Conservation (phyloP, 768 basidiomycete genomes). For the Dioszegia hungarica region DNA sequence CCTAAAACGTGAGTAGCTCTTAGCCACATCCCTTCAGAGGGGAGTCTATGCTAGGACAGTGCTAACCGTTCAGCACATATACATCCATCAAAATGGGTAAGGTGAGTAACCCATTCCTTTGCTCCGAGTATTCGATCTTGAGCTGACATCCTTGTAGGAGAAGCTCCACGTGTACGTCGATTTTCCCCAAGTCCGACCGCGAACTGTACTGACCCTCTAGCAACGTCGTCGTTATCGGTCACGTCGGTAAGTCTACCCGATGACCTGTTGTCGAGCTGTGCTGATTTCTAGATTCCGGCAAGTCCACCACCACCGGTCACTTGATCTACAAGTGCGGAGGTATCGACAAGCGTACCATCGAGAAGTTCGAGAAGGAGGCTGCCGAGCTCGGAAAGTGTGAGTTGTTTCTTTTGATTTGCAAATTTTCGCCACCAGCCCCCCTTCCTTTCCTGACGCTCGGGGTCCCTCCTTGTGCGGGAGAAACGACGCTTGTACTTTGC, state of each 20-base stretch:
- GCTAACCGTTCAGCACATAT: constrained; percentile 1
- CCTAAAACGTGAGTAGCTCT: no score
- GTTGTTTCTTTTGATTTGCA: constrained; percentile 76
- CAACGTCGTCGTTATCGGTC: constrained; percentile 68
- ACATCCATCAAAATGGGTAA: constrained; percentile 41
- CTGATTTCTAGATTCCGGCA: constrained; percentile 66
- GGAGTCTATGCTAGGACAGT: no score
- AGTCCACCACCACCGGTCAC: constrained; percentile 99
- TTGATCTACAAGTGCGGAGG: constrained; percentile 99
- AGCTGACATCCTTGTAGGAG: constrained; percentile 13
- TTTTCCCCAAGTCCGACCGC: neutral
- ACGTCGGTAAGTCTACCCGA: constrained; percentile 24
- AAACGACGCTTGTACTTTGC: constrained; percentile 16
- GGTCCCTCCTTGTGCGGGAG: no score
- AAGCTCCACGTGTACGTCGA: constrained; percentile 37
- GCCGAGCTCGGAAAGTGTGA: constrained; percentile 99
- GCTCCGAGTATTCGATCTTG: neutral
- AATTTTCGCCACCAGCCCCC: no score
- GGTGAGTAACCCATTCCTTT: constrained; percentile 17
- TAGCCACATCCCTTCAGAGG: no score
- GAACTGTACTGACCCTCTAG: constrained; percentile 7
- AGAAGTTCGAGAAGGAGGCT: constrained; percentile 99
- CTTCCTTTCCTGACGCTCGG: no score
- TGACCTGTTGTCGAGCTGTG: constrained; percentile 53
- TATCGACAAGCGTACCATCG: constrained; percentile 77